Evolutionary conservation across 2,329 filamentous ascomycete species (phyloP).

Genomic region (Fusarium miscanthi): DNA sequence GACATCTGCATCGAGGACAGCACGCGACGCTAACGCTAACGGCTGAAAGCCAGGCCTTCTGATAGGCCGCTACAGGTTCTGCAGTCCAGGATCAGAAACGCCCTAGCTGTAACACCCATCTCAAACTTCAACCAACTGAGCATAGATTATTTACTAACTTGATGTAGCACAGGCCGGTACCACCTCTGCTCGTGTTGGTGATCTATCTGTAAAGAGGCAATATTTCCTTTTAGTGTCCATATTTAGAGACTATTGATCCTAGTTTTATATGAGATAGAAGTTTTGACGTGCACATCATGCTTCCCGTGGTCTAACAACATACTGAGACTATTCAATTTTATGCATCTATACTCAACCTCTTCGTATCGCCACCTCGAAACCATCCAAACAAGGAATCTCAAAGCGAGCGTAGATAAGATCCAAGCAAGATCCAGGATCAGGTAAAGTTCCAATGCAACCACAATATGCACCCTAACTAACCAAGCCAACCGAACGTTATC

Average conservation of each 20-base stretch:
- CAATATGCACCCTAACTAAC: constrained; percentile 6
- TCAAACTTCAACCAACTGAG: constrained; percentile 24
- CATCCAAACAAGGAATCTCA: neutral
- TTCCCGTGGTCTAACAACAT: neutral
- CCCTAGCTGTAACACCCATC: constrained; percentile 6
- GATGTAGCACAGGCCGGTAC: constrained; percentile 13
- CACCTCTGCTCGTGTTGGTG: neutral
- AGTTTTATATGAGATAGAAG: neutral
- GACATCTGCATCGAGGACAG: constrained; percentile 11
- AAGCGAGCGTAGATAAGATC: constrained; percentile 5
- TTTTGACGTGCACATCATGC: neutral
- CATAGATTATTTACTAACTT: constrained; percentile 23
- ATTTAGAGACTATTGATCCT: neutral
- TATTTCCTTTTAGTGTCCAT: neutral
- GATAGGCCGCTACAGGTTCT: constrained; percentile 17
- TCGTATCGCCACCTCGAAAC: neutral
- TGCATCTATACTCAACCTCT: neutral
- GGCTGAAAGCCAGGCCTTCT: neutral
- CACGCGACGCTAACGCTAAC: constrained; percentile 24
- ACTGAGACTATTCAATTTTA: neutral
- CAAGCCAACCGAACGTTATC: neutral
- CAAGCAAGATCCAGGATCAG: neutral
- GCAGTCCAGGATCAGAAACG: constrained; percentile 18
- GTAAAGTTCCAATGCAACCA: constrained; percentile 16
- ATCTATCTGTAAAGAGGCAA: constrained; percentile 4